Evolutionary conservation across 176 grass and related monocot species (phyloP).

Genomic region (Carex kokanica): DNA sequence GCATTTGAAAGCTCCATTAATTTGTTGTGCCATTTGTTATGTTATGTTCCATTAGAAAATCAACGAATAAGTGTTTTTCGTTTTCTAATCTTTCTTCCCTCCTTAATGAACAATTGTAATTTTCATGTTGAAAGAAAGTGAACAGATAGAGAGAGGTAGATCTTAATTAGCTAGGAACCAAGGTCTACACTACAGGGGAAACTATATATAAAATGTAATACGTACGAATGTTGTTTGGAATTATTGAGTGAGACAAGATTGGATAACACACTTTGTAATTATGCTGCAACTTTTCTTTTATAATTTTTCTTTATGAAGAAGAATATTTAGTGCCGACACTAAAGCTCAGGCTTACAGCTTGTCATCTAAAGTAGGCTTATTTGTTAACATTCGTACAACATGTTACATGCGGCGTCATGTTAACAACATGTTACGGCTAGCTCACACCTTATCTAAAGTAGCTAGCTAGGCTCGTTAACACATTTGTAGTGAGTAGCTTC

Average conservation of each 20-base stretch:
- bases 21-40: not conserved
- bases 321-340: not conserved
- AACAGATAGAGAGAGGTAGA: not conserved
- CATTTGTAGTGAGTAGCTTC: not conserved
- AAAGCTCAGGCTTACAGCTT: not conserved
- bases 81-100: not conserved
- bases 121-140: not conserved
- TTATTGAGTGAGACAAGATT: slow-evolving; percentile 22
- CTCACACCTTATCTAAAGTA: too few relatives aligned
- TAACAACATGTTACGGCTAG: too few relatives aligned
- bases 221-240: slow-evolving; percentile 22
- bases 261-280: slow-evolving; percentile 11
- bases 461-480: too few relatives aligned
- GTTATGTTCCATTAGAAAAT: not conserved
- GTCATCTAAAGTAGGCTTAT: not conserved
- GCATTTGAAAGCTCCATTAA: not conserved
- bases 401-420: too few relatives aligned
- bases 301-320: not conserved
- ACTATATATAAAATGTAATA: not conserved
- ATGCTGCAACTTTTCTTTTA: not conserved
- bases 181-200: not conserved
- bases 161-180: slow-evolving; percentile 28
- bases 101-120: not conserved
- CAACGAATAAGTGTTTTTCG: not conserved
- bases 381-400: too few relatives aligned